phyloP scores from a whole-genome alignment of 164 flowering plant species.

The Vitis amurensis region DNA sequence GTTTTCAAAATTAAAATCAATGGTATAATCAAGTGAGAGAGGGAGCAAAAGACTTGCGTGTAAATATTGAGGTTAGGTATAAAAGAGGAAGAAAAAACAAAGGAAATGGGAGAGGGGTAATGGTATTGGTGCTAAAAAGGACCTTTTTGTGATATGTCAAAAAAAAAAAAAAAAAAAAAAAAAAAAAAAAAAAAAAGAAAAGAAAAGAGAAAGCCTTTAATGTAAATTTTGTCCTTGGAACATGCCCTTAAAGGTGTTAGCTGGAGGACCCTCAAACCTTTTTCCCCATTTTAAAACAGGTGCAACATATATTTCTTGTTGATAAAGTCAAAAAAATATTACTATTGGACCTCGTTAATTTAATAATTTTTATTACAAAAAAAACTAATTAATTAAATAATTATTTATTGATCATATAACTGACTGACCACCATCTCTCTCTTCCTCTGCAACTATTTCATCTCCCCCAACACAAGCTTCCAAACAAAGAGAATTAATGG shows the following conservation, averaged over 20 bases:
- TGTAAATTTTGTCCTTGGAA: conserved; percentile 26
- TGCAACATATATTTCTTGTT: conserved; percentile 21
- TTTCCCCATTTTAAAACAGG: conserved; percentile 17
- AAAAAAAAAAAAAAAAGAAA: conserved; percentile 19
- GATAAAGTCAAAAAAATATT: conserved; percentile 20
- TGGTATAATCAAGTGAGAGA: too few relatives aligned
- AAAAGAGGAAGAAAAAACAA: too few relatives aligned
- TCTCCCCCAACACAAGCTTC: conserved; percentile 60
- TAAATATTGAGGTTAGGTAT: too few relatives aligned
- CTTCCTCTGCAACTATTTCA: conserved; percentile 51
- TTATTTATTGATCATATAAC: conserved; percentile 16
- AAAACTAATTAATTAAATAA: conserved; percentile 1
- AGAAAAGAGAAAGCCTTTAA: conserved; percentile 24
- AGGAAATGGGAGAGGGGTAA: too few relatives aligned
- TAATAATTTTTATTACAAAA: background rate
- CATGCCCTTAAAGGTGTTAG: conserved; percentile 35
- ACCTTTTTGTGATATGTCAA: conserved; percentile 30
- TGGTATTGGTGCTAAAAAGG: conserved; percentile 21
- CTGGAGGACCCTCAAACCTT: conserved; percentile 3
- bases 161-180: background rate
- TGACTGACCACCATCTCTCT: conserved; percentile 43
- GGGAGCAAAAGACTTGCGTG: too few relatives aligned
- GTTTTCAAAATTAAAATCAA: too few relatives aligned
- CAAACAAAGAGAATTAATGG: conserved; percentile 85
- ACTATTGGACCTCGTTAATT: conserved; percentile 7